phyloP scores from a whole-genome alignment of 106 monocot genomes.

The Dendrobium chrysotoxum region DNA sequence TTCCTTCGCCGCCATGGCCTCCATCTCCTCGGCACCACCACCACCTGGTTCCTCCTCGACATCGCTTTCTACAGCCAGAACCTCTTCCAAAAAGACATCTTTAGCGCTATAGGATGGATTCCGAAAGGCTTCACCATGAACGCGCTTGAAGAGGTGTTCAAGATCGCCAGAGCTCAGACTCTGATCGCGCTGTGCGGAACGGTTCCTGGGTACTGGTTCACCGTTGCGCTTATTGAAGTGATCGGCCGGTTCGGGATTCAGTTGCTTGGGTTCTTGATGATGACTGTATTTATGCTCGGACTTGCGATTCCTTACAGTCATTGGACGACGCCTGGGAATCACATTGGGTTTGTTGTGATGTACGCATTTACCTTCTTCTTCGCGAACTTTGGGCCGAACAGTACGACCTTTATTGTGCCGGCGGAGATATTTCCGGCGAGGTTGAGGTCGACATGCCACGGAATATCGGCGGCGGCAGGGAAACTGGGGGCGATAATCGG shows the following conservation, averaged over 20 bases:
- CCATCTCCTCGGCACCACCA: constrained; percentile 15
- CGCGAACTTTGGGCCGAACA: constrained; percentile 88
- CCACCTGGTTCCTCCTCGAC: constrained; percentile 21
- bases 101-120: constrained; percentile 9
- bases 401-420: constrained; percentile 77
- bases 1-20: constrained; percentile 16
- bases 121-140: constrained; percentile 19
- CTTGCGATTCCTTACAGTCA: constrained; percentile 26
- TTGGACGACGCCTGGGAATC: constrained; percentile 41
- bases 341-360: constrained; percentile 56
- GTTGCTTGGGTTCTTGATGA: constrained; percentile 11
- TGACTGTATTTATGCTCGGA: constrained; percentile 20
- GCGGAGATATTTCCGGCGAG: constrained; percentile 75
- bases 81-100: constrained; percentile 19
- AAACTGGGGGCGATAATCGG: constrained; percentile 78
- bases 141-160: constrained; percentile 19
- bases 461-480: constrained; percentile 64
- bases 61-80: constrained; percentile 2
- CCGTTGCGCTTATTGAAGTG: constrained; percentile 14
- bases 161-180: constrained; percentile 14
- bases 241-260: constrained; percentile 19
- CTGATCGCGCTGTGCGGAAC: constrained; percentile 23
- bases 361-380: constrained; percentile 85
- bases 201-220: constrained; percentile 28
- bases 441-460: constrained; percentile 71